These are phyloP conservation scores for Sesbania bispinosa DNA, from an alignment of 306 rosid species.

Conservation along the genomic window DNA sequence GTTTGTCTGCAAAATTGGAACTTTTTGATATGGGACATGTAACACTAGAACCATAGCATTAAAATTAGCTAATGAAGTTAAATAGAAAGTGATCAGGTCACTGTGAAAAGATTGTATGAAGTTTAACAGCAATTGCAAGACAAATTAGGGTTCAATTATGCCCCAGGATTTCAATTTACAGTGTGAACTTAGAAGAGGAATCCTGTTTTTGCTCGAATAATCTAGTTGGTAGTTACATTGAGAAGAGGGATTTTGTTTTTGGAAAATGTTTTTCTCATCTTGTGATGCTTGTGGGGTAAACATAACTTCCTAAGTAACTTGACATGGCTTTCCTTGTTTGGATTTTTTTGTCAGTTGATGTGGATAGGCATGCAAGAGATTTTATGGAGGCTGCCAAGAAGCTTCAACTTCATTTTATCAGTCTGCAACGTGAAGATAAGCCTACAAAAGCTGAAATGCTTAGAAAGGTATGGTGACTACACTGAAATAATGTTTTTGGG, in stretches of 20 bases:
- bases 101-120: background rate
- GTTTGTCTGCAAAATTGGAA: background rate
- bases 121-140: background rate
- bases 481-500: background rate
- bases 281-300: background rate
- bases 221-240: background rate
- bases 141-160: background rate
- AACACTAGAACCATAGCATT: background rate
- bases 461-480: conserved; percentile 49
- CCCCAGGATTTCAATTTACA: background rate
- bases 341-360: conserved; percentile 59
- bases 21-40: background rate
- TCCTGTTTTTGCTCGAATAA: background rate
- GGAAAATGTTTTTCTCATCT: conserved; percentile 1
- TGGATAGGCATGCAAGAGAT: conserved; percentile 92
- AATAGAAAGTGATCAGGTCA: background rate
- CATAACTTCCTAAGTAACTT: background rate
- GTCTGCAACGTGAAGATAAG: conserved; percentile 77
- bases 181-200: background rate
- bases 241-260: background rate
- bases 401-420: conserved; percentile 73
- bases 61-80: background rate
- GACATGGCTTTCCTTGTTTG: background rate
- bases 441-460: conserved; percentile 67
- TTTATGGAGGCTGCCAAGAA: conserved; percentile 98